Evolutionary conservation across 1,139 yeast species (phyloP).

Genomic region (Protomyces inundatus): DNA sequence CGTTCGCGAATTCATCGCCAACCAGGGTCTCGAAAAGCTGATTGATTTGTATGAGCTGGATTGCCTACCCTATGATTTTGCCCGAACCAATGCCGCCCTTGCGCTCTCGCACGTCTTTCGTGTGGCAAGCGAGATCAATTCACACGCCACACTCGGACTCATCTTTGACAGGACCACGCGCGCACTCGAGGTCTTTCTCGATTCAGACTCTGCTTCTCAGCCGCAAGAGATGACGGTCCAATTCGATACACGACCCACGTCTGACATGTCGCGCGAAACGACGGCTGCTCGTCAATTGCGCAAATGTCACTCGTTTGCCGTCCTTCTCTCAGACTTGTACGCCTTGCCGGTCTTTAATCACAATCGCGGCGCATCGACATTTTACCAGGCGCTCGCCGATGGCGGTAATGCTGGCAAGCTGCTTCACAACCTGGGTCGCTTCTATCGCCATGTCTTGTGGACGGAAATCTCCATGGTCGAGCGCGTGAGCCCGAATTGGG

Average conservation of each 20-base stretch:
- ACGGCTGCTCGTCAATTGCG: background rate
- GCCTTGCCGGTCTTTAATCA: slow-evolving; percentile 29
- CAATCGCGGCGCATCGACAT: slow-evolving; percentile 29
- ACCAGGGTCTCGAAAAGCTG: slow-evolving; percentile 36
- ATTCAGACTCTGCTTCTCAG: background rate
- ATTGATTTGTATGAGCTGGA: slow-evolving; percentile 35
- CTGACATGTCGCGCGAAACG: background rate
- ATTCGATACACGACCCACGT: background rate
- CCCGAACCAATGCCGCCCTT: slow-evolving; percentile 37
- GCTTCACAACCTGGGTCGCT: slow-evolving; percentile 28
- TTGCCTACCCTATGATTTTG: slow-evolving; percentile 40
- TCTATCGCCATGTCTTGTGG: slow-evolving; percentile 32
- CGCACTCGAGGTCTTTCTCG: background rate
- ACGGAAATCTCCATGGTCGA: slow-evolving; percentile 31
- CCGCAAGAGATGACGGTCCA: background rate
- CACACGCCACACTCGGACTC: slow-evolving; percentile 16
- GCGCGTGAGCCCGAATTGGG: slow-evolving; percentile 31
- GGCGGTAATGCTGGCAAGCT: slow-evolving; percentile 28
- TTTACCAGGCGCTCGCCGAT: slow-evolving; percentile 30
- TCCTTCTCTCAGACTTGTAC: slow-evolving; percentile 31
- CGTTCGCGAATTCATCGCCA: slow-evolving; percentile 38
- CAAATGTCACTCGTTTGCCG: slow-evolving; percentile 28
- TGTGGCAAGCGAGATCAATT: slow-evolving; percentile 28
- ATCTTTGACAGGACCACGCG: slow-evolving; percentile 11
- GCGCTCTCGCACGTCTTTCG: slow-evolving; percentile 34